Conservation (phyloP, 2,329 filamentous ascomycete genomes). For the Colletotrichum sp. region DNA sequence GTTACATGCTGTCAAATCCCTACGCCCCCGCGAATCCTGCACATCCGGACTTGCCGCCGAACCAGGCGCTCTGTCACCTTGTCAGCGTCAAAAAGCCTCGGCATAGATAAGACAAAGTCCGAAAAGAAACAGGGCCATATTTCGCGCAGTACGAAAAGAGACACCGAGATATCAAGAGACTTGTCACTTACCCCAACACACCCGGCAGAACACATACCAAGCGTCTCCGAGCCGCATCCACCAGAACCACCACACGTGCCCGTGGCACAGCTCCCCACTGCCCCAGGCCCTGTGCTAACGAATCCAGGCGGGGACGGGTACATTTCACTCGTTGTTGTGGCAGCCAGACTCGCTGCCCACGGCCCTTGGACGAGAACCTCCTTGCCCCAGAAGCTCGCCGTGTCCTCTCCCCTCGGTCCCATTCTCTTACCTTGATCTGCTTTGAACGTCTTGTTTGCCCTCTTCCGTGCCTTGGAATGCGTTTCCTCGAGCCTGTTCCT, state of each 20-base stretch:
- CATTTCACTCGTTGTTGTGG: conserved; percentile 11
- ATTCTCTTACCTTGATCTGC: conserved; percentile 9
- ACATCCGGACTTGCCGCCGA: conserved; percentile 15
- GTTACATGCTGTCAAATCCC: background rate
- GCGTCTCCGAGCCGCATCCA: conserved; percentile 15
- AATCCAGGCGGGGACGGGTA: conserved; percentile 20
- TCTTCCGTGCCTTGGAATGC: conserved; percentile 16
- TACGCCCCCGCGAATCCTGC: background rate
- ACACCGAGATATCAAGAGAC: background rate
- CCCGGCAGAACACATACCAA: conserved; percentile 15
- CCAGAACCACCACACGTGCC: conserved; percentile 16
- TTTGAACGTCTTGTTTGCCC: conserved; percentile 9
- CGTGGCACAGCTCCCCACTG: conserved; percentile 15
- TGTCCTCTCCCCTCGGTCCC: conserved; percentile 22
- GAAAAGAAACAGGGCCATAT: background rate
- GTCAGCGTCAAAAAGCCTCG: background rate
- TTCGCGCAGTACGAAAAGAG: background rate
- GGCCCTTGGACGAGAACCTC: conserved; percentile 5
- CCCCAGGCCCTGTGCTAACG: conserved; percentile 1
- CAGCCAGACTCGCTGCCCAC: conserved; percentile 6
- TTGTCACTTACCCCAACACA: conserved; percentile 17
- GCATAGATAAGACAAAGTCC: background rate
- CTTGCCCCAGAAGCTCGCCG: conserved; percentile 15
- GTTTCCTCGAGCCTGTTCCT: conserved; percentile 11
- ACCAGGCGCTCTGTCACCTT: conserved; percentile 4